These are phyloP conservation scores for Aspergillus sclerotialis DNA, from an alignment of 2,329 filamentous ascomycete species.

Conservation along the genomic window DNA sequence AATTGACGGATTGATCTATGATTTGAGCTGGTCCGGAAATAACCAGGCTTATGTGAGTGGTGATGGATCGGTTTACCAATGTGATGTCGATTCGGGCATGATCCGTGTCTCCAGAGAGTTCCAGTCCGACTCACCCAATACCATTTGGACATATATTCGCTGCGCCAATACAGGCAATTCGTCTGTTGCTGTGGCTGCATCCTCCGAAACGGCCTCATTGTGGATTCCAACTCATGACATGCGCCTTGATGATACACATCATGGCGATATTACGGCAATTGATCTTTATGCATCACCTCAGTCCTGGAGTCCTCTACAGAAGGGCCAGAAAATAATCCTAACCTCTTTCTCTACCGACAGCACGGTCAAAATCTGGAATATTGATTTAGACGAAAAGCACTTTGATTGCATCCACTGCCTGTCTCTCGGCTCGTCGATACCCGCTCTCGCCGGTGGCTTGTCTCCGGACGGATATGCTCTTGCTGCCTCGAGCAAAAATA, in stretches of 20 bases:
- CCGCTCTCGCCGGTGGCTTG: constrained; percentile 37
- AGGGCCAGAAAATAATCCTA: constrained; percentile 25
- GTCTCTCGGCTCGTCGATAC: constrained; percentile 26
- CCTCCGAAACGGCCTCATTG: constrained; percentile 29
- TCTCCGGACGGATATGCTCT: constrained; percentile 43
- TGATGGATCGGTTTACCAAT: constrained; percentile 34
- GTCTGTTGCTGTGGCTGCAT: constrained; percentile 33
- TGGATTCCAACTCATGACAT: constrained; percentile 42
- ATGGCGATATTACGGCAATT: constrained; percentile 37
- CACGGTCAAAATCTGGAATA: constrained; percentile 39
- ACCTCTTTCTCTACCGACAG: constrained; percentile 41
- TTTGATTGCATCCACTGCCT: constrained; percentile 31
- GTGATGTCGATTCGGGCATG: constrained; percentile 29
- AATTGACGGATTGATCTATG: constrained; percentile 34
- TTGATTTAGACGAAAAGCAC: constrained; percentile 30
- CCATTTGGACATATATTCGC: constrained; percentile 37
- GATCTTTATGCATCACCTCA: constrained; percentile 32
- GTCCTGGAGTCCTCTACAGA: constrained; percentile 15
- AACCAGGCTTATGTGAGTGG: constrained; percentile 34
- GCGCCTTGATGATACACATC: constrained; percentile 31
- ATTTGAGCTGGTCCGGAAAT: constrained; percentile 35
- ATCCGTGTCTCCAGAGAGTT: constrained; percentile 32
- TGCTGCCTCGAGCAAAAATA: constrained; percentile 37
- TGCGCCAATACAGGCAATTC: constrained; percentile 21
- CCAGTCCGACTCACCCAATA: constrained; percentile 19